Evolutionary conservation across 805 yeast genomes (phyloP).

Genomic region (Torulaspora maleeae): DNA sequence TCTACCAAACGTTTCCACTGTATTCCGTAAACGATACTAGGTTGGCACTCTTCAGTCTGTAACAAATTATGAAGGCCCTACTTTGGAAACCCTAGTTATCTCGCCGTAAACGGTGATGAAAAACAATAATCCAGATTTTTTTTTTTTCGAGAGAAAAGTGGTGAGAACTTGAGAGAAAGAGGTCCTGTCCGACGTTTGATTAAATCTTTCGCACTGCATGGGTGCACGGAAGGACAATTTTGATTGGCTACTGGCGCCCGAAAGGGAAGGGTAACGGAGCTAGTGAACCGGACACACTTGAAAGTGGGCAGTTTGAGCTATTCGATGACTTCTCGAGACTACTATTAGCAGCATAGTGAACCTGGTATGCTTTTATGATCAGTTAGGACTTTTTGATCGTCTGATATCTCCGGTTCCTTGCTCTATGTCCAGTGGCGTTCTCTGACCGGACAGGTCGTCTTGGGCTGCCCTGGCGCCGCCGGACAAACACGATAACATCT

Average conservation of each 20-base stretch:
- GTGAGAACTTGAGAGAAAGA: conserved; percentile 22
- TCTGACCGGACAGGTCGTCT: too few species aligned
- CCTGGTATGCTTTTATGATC: too few species aligned
- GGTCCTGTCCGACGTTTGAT: conserved; percentile 16
- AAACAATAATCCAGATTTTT: neutral
- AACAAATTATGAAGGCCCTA: neutral
- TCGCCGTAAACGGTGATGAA: conserved; percentile 1
- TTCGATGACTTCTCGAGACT: too few species aligned
- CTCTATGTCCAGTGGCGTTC: too few species aligned
- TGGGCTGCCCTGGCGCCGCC: too few species aligned
- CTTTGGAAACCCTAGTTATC: conserved; percentile 1
- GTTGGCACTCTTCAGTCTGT: too few species aligned
- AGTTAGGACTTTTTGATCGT: too few species aligned
- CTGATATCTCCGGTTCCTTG: too few species aligned
- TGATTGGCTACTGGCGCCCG: conserved; percentile 23
- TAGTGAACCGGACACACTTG: conserved; percentile 3
- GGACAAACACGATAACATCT: too few species aligned
- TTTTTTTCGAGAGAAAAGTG: conserved; percentile 18
- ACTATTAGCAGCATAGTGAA: too few species aligned
- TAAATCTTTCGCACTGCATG: conserved; percentile 12
- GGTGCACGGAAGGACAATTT: conserved; percentile 5
- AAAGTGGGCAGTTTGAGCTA: too few species aligned
- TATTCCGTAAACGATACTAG: too few species aligned
- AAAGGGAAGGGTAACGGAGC: conserved; percentile 17
- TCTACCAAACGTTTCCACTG: neutral